phyloP scores from a whole-genome alignment of 768 basidiomycete genomes.

The Dioszegia crocea region DNA sequence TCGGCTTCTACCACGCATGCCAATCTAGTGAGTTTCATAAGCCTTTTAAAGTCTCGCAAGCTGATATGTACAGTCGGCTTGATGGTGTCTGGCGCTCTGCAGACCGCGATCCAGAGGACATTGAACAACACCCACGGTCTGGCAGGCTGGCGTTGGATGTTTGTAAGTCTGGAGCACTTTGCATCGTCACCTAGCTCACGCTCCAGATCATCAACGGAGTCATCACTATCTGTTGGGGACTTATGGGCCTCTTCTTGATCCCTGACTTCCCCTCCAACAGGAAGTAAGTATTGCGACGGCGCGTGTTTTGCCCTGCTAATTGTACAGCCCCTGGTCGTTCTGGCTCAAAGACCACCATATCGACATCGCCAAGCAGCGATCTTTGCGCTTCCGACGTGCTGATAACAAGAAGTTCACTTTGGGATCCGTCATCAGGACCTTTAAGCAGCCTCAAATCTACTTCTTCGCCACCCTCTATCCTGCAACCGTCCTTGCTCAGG shows the following conservation, averaged over 20 bases:
- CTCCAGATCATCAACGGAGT: slow-evolving; percentile 50
- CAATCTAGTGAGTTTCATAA: slow-evolving; percentile 22
- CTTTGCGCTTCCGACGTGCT: slow-evolving; percentile 28
- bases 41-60: slow-evolving; percentile 20
- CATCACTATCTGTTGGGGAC: slow-evolving; percentile 23
- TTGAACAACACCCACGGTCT: slow-evolving; percentile 52
- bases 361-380: slow-evolving; percentile 27
- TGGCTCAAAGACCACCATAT: slow-evolving; percentile 33
- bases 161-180: slow-evolving; percentile 8
- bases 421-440: slow-evolving; percentile 24
- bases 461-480: slow-evolving; percentile 38
- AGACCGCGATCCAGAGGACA: slow-evolving; percentile 52
- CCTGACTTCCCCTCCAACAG: slow-evolving; percentile 43
- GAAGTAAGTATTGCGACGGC: slow-evolving; percentile 15
- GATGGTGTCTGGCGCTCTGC: slow-evolving; percentile 54
- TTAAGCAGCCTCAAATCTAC: slow-evolving; percentile 37
- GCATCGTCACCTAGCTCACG: neutral
- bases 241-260: slow-evolving; percentile 34
- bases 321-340: slow-evolving; percentile 28
- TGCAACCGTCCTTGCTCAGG: slow-evolving; percentile 30
- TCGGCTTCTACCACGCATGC: slow-evolving; percentile 42
- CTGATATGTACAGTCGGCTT: slow-evolving; percentile 6
- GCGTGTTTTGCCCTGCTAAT: neutral
- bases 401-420: slow-evolving; percentile 38
- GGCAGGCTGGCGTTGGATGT: slow-evolving; percentile 50